Evolutionary conservation across 306 rosid species (phyloP), one percentile per base, ranked within the genome.

Genomic region (Dryas drummondii): DNA sequence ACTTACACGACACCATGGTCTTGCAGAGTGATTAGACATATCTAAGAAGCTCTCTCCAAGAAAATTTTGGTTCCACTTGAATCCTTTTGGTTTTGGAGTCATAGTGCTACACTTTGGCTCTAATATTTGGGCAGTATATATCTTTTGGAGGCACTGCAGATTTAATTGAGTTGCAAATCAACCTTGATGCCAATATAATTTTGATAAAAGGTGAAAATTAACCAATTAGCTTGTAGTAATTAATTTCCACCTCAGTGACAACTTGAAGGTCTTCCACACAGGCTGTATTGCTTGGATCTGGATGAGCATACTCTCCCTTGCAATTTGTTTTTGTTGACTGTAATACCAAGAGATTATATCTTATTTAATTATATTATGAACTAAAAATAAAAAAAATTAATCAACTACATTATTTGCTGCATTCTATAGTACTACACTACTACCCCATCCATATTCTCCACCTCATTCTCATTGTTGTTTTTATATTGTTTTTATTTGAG

Each of bases 81-180:
- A 48, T 77, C 56, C 48, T 2, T 59, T 72, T 55, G 76, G 16
- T 73, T 72, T 81, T 76, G 8, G 27, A 5, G 82, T 48, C 73
- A 78, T 3, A 64, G 58, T 58, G 61, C 53, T 4, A 53, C 89
- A 86, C 0, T 56, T 16, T 54, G 85, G 87, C 53, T 86, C 87
- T 82, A 82, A 61, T 66, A 83, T 80, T 37, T 86, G 65, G 62
- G 58, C 37, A 11, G 0, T 0, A 15, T 80, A 52, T 62, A 86
- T 53, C 64, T 77, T 80, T 32, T 71, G 71, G 52, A 81, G n/a
- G 57, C 84, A 73, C 89, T 83, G 67, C 64, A 74, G 69, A n/a
- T 54, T 54, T 54, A n/a, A 32, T 32, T 32, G 37, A 32, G 37
- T 32, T 32, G 37, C 22, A 54, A 54, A 54, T 54, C 9, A 26